These are phyloP conservation scores for Chrysoporthe puriensis DNA, from an alignment of 2,329 filamentous ascomycete species.

Conservation along the genomic window DNA sequence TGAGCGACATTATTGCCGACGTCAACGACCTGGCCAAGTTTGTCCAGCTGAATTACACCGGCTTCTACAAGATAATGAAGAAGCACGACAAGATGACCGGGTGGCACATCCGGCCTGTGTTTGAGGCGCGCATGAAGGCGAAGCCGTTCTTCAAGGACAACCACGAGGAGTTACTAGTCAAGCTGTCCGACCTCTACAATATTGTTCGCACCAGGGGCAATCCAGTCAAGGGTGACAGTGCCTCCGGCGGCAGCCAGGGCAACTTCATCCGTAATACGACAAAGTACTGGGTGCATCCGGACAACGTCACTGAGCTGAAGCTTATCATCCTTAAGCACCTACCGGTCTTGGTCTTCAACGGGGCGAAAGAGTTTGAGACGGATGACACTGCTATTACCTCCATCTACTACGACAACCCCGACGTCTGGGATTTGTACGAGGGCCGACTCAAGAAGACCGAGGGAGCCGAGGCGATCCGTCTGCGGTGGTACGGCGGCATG, in stretches of 20 bases:
- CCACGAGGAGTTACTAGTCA: conserved; percentile 93
- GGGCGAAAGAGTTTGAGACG: conserved; percentile 92
- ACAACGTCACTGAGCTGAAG: conserved; percentile 98
- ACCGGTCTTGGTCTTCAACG: conserved; percentile 95
- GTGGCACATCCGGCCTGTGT: conserved; percentile 94
- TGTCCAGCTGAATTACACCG: conserved; percentile 97
- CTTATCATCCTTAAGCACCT: conserved; percentile 97
- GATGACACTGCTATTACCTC: conserved; percentile 95
- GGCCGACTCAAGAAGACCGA: conserved; percentile 97
- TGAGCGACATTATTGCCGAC: conserved; percentile 97
- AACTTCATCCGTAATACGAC: conserved; percentile 97
- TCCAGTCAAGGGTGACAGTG: conserved; percentile 87
- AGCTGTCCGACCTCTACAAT: conserved; percentile 94
- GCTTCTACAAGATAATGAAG: conserved; percentile 99
- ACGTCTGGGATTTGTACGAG: conserved; percentile 92
- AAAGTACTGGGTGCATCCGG: conserved; percentile 98
- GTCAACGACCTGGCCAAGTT: conserved; percentile 98
- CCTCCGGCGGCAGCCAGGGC: conserved; percentile 88
- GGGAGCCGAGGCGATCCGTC: conserved; percentile 92
- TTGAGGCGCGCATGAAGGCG: conserved; percentile 89
- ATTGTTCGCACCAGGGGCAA: conserved; percentile 91
- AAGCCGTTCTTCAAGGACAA: conserved; percentile 99
- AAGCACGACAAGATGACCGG: conserved; percentile 98
- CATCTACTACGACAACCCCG: conserved; percentile 96
- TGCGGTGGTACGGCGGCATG: conserved; percentile 98